Evolutionary conservation across 352 stramenopile species (phyloP).

Genomic region (Vaucheria bursata): DNA sequence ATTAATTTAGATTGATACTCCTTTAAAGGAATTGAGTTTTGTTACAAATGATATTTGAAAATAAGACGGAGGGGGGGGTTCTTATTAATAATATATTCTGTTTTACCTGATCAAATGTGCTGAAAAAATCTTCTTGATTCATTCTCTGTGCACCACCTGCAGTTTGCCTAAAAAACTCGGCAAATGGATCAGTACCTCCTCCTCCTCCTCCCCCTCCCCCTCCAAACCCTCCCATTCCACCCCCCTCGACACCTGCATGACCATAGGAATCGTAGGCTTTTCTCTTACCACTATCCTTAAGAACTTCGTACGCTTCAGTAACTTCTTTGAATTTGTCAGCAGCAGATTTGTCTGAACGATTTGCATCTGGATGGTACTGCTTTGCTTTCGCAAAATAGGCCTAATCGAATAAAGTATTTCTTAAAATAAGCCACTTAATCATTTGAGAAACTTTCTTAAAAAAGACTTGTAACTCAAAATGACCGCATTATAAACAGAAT

Average conservation of each 20-base stretch:
- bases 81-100: too few species aligned
- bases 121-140: conserved; percentile 5
- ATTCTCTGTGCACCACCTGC: background rate
- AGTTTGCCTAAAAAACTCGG: conserved; percentile 18
- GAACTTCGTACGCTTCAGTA: conserved; percentile 77
- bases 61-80: too few species aligned
- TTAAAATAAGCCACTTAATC: too few species aligned
- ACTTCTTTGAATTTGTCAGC: conserved; percentile 77
- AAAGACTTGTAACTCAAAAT: too few species aligned
- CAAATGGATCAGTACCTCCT: conserved; percentile 20
- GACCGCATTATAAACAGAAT: too few species aligned
- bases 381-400: conserved; percentile 46
- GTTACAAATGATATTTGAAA: too few species aligned
- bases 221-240: conserved; percentile 5
- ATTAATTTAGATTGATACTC: too few species aligned
- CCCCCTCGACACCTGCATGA: conserved; percentile 36
- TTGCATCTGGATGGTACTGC: conserved; percentile 51
- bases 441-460: too few species aligned
- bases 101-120: conserved; percentile 2
- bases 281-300: conserved; percentile 68
- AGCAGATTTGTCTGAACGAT: conserved; percentile 56
- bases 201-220: background rate
- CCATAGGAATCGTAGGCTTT: conserved; percentile 51
- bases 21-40: too few species aligned
- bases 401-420: too few species aligned